Percentiles rank a stretch among this genome's conserved stretches.
Evolutionary conservation across 2,329 filamentous ascomycete species (phyloP).

Genomic region (Huntiella abstrusa): DNA sequence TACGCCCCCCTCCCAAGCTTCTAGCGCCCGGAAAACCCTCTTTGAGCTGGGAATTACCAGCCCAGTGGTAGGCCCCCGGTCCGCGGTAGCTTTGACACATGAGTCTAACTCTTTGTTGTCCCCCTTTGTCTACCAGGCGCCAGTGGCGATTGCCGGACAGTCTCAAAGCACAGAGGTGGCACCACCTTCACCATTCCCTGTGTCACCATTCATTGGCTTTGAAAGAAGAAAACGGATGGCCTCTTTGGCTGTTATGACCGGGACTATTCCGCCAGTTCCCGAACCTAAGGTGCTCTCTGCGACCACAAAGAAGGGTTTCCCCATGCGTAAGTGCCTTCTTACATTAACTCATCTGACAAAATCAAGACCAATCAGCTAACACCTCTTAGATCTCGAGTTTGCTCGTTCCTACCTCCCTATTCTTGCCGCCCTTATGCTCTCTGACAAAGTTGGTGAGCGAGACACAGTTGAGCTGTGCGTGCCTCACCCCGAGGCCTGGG

Average conservation of each 20-base stretch:
- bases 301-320: constrained; percentile 19
- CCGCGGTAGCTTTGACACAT: background rate
- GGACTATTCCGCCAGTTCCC: too few relatives aligned
- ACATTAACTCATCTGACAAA: constrained; percentile 9
- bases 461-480: constrained; percentile 39
- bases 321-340: constrained; percentile 25
- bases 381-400: constrained; percentile 26
- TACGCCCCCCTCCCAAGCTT: background rate
- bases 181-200: constrained; percentile 6
- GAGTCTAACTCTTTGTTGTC: background rate
- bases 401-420: constrained; percentile 31
- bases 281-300: background rate
- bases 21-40: constrained; percentile 1
- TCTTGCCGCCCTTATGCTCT: constrained; percentile 34
- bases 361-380: constrained; percentile 1
- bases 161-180: background rate
- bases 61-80: background rate
- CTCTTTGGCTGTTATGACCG: constrained; percentile 2
- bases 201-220: constrained; percentile 7
- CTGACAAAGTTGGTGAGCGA: constrained; percentile 29
- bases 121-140: constrained; percentile 4
- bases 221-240: constrained; percentile 7
- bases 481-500: constrained; percentile 37
- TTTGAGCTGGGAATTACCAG: constrained; percentile 7
- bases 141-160: background rate